Conservation (phyloP, 345 rosid genomes). For the Aurinia saxatilis region DNA sequence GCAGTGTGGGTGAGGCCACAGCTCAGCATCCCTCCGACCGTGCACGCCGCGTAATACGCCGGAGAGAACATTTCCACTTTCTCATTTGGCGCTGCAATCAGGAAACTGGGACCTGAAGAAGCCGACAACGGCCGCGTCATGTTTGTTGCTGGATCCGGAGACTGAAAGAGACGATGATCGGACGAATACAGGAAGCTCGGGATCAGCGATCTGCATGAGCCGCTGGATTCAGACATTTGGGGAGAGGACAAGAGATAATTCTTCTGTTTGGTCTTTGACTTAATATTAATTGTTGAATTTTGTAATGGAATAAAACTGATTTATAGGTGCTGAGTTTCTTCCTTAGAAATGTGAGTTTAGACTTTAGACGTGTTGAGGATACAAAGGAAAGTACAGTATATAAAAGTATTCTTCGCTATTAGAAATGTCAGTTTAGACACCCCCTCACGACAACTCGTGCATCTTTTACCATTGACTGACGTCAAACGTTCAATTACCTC, state of each 20-base stretch:
- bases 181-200: constrained; percentile 69
- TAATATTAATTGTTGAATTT: too few species aligned
- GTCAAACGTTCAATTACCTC: constrained; percentile 1
- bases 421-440: too few species aligned
- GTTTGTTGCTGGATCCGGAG: constrained; percentile 21
- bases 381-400: too few species aligned
- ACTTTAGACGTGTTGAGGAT: too few species aligned
- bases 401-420: too few species aligned
- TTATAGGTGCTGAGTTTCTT: constrained; percentile 3
- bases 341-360: background rate
- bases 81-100: constrained; percentile 62
- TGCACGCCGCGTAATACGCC: constrained; percentile 69
- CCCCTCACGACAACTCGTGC: too few species aligned
- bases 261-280: constrained; percentile 1
- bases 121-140: constrained; percentile 5
- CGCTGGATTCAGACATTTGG: constrained; percentile 38
- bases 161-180: constrained; percentile 19
- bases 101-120: constrained; percentile 17
- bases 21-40: constrained; percentile 62
- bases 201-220: constrained; percentile 46
- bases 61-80: constrained; percentile 78
- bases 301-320: too few species aligned
- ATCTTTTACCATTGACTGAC: background rate
- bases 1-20: constrained; percentile 87
- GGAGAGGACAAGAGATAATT: background rate